These are phyloP conservation scores for Monilinia aucupariae DNA, from an alignment of 2,329 filamentous ascomycete genomes.

Conservation along the genomic window DNA sequence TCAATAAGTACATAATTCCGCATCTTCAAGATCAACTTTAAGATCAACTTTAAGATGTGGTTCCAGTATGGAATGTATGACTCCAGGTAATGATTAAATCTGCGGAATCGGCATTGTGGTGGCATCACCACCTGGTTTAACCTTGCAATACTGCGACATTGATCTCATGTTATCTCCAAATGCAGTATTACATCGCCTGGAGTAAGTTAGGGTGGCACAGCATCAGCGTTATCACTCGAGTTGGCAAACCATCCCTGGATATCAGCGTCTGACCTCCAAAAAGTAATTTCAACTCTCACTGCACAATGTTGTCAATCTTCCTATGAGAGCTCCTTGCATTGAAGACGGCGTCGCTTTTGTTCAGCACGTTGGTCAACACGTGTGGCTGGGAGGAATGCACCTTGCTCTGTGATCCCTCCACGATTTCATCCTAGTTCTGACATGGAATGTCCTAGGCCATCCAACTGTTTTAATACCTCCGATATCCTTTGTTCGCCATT, in stretches of 20 bases:
- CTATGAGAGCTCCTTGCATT: neutral
- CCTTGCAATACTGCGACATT: slow-evolving; percentile 4
- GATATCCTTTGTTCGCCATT: slow-evolving; percentile 9
- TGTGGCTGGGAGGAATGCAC: slow-evolving; percentile 5
- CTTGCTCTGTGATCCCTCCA: neutral
- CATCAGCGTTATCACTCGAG: slow-evolving; percentile 4
- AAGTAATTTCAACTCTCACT: neutral
- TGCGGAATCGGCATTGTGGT: neutral
- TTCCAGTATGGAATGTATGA: neutral
- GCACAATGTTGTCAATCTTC: neutral
- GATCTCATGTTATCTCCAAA: slow-evolving; percentile 10
- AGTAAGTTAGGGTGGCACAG: slow-evolving; percentile 11
- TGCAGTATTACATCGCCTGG: slow-evolving; percentile 8
- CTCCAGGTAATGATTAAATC: neutral
- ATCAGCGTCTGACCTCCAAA: slow-evolving; percentile 13
- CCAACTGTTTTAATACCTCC: neutral
- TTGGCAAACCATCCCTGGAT: slow-evolving; percentile 3
- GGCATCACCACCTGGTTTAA: neutral
- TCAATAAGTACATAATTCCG: neutral
- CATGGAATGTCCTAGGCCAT: slow-evolving; percentile 10
- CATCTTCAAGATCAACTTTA: neutral
- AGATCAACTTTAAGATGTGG: neutral
- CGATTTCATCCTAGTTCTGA: slow-evolving; percentile 9
- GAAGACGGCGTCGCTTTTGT: slow-evolving; percentile 6
- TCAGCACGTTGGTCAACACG: slow-evolving; percentile 9